Percentiles rank a stretch among this genome's conserved stretches.
phyloP scores from a whole-genome alignment of 2,329 filamentous ascomycete species.

The Ascochyta rabiei region DNA sequence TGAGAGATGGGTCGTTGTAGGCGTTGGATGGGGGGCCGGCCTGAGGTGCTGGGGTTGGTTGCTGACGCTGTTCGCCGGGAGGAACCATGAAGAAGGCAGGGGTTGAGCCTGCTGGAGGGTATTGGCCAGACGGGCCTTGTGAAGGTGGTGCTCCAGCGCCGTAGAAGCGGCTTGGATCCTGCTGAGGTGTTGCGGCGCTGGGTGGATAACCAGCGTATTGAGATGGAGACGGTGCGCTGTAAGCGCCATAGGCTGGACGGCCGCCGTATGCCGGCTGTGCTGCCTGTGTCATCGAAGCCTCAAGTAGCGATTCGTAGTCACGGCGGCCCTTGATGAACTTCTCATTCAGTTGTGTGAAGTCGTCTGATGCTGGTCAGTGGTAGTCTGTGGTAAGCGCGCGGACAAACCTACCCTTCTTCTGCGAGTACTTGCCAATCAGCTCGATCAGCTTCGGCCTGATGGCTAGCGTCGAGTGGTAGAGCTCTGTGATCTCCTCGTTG shows the following conservation, averaged over 20 bases:
- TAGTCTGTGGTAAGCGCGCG: neutral
- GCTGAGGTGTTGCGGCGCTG: constrained; percentile 41
- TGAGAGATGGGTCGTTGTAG: constrained; percentile 48
- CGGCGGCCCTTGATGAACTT: constrained; percentile 99
- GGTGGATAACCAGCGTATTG: constrained; percentile 44
- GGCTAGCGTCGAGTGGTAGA: constrained; percentile 90
- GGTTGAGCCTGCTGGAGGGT: constrained; percentile 44
- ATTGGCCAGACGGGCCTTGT: constrained; percentile 46
- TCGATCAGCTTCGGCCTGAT: constrained; percentile 98
- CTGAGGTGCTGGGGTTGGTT: constrained; percentile 39
- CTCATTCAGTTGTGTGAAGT: constrained; percentile 97
- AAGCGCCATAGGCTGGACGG: constrained; percentile 52
- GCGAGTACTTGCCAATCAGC: constrained; percentile 97
- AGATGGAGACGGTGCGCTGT: constrained; percentile 41
- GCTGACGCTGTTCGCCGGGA: constrained; percentile 37
- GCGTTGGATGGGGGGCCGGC: constrained; percentile 41
- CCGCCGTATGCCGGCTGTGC: constrained; percentile 78
- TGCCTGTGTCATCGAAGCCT: constrained; percentile 96
- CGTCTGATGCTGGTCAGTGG: constrained; percentile 64
- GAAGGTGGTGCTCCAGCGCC: constrained; percentile 37
- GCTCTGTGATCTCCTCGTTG: constrained; percentile 91
- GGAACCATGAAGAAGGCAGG: constrained; percentile 50
- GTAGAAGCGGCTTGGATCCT: constrained; percentile 40
- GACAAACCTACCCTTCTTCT: constrained; percentile 81
- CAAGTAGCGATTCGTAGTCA: constrained; percentile 94